phyloP scores from a whole-genome alignment of 1,139 yeast genomes.

The Yamadazyma triangularis region DNA sequence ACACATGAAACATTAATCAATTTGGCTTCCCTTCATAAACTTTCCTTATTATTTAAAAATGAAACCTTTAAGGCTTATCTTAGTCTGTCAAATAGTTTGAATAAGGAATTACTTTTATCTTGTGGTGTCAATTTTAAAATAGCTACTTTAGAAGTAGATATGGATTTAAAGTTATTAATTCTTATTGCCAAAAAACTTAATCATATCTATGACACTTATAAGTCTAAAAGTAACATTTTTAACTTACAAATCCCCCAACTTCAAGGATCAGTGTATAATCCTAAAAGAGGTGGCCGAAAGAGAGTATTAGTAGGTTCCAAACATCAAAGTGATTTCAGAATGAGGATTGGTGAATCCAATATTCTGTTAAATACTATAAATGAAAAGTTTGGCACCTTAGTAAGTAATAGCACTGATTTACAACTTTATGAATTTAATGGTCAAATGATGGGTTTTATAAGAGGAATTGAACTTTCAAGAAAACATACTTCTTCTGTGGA shows the following conservation, averaged over 20 bases:
- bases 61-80: slow-evolving; percentile 24
- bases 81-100: slow-evolving; percentile 14
- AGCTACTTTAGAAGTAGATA: slow-evolving; percentile 14
- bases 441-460: slow-evolving; percentile 27
- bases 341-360: slow-evolving; percentile 18
- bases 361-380: slow-evolving; percentile 16
- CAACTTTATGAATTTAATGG: slow-evolving; percentile 29
- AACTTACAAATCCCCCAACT: neutral
- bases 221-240: neutral
- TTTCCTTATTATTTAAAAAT: slow-evolving; percentile 14
- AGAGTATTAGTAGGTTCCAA: slow-evolving; percentile 6
- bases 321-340: slow-evolving; percentile 14
- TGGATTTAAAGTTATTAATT: slow-evolving; percentile 6
- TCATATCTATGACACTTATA: neutral
- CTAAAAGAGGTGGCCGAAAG: slow-evolving; percentile 7
- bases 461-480: slow-evolving; percentile 19
- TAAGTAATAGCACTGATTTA: slow-evolving; percentile 18
- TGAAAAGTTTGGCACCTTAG: slow-evolving; percentile 43
- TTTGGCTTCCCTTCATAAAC: slow-evolving; percentile 18
- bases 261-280: slow-evolving; percentile 4
- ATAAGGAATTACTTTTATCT: slow-evolving; percentile 18
- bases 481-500: slow-evolving; percentile 5
- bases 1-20: slow-evolving; percentile 7
- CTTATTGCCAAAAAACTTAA: neutral
- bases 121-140: slow-evolving; percentile 17